Evolutionary conservation across 371 early-diverging fungal species (phyloP), one percentile per base, ranked within the genome.

Genomic region (Mortierella sp.): DNA sequence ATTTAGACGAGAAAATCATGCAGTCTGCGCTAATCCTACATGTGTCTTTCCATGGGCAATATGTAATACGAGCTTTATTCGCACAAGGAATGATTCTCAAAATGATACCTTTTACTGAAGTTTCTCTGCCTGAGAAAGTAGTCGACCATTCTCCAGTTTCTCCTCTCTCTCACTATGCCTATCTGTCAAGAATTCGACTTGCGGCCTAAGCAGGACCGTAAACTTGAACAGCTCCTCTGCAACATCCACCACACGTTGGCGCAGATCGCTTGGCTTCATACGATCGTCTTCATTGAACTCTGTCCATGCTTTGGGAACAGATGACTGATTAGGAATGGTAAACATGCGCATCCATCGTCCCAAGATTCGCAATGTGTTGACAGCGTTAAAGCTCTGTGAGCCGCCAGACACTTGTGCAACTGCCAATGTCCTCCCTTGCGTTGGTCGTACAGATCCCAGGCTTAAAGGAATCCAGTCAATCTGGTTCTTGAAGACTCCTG

Each of bases 271-370:
- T 19, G 67, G 65, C 58, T 82, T 84, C 69, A 86, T 74, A 2
- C 84, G 65, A n/a, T 82, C 86, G 6, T 83, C 61, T 0, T 13
- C 43, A 57, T 84, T 83, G 47, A 86, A 84, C 49, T 86, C 86
- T 2, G 83, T 86, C 85, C 84, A 86, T 3, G 85, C 83, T 49
- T 86, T 86, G 56, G 85, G 83, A 6, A 84, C 78, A 1, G 85
- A 84, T 12, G 82, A 81, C 68, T 86, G 85, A 56, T 86, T 86
- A 22, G 72, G 85, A 49, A 83, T 86, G n/a, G 82, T 83, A 32
- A 84, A 76, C 85, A 86, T 86, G 31, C 86, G 83, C 83, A 86
- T 83, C 84, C 84, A 84, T 42, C 83, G 54, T 2, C 84, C 86
- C 42, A 86, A 68, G 45, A 86, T 64, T 13, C 84, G 57, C 19